These are phyloP conservation scores for Wilcoxina mikolae DNA, from an alignment of 495 filamentous ascomycete genomes.

Conservation along the genomic window DNA sequence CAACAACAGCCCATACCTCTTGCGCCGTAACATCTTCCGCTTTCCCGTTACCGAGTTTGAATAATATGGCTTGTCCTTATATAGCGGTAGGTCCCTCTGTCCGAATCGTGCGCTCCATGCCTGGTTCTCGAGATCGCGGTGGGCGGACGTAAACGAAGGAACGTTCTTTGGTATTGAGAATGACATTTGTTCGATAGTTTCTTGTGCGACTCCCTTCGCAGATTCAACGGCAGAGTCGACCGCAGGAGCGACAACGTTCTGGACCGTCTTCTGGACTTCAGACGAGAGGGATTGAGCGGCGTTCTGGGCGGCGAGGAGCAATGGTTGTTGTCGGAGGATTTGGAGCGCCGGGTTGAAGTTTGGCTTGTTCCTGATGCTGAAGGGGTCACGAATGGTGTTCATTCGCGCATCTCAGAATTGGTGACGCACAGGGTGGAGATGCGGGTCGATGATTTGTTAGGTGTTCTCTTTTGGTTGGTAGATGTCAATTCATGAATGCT, in stretches of 20 bases:
- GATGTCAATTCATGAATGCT: no score
- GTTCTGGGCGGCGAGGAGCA: constrained; percentile 30
- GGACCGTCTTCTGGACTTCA: constrained; percentile 30
- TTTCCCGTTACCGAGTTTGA: constrained; percentile 40
- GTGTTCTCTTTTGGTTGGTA: not conserved
- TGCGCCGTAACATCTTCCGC: constrained; percentile 37
- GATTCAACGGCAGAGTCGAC: constrained; percentile 23
- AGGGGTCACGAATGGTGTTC: constrained; percentile 39
- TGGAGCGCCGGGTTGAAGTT: constrained; percentile 28
- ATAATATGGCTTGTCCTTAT: constrained; percentile 93
- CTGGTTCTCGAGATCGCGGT: constrained; percentile 52
- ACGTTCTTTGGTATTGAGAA: constrained; percentile 52
- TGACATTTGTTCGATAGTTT: constrained; percentile 42
- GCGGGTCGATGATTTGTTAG: not conserved
- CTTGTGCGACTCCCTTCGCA: constrained; percentile 11
- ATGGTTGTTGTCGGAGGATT: constrained; percentile 32
- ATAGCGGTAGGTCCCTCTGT: constrained; percentile 66
- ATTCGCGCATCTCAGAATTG: constrained; percentile 29
- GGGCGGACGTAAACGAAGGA: constrained; percentile 53
- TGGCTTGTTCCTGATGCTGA: constrained; percentile 36
- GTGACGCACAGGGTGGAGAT: not conserved
- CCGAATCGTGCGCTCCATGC: constrained; percentile 48
- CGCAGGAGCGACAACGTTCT: constrained; percentile 8
- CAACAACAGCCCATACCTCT: constrained; percentile 35
- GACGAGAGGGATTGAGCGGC: constrained; percentile 33